Evolutionary conservation across 768 basidiomycete species (phyloP).

Genomic region (Hygrocybe coccinea): DNA sequence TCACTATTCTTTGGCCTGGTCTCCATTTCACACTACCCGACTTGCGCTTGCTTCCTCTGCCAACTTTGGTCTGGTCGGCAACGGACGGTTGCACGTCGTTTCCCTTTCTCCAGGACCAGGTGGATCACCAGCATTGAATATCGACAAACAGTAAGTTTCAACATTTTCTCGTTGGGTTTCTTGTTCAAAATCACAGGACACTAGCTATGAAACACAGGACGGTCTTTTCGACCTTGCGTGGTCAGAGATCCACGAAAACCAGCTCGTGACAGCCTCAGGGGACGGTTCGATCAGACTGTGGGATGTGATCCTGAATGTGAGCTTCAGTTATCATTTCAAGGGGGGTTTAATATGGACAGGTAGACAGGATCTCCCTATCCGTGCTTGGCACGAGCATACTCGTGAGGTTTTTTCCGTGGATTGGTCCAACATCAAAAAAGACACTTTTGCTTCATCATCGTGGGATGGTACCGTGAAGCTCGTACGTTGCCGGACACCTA

Average conservation of each 20-base stretch:
- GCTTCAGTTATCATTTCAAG: conserved; percentile 9
- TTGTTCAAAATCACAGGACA: conserved; percentile 12
- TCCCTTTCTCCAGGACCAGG: conserved; percentile 45
- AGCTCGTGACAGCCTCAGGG: conserved; percentile 82
- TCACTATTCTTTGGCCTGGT: conserved; percentile 79
- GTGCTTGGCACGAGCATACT: conserved; percentile 91
- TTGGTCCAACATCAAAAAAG: conserved; percentile 92
- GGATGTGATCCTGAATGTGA: conserved; percentile 83
- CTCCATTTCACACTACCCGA: conserved; percentile 73
- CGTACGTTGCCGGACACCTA: conserved; percentile 42
- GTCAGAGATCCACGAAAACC: conserved; percentile 94
- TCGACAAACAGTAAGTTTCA: conserved; percentile 65
- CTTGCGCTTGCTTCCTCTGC: conserved; percentile 80
- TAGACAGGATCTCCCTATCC: conserved; percentile 78
- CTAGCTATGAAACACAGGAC: conserved; percentile 85
- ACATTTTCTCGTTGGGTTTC: no score
- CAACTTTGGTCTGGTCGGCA: conserved; percentile 94
- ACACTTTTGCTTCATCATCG: conserved; percentile 77
- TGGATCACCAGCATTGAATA: conserved; percentile 39
- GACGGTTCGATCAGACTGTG: conserved; percentile 88
- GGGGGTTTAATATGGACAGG: not conserved
- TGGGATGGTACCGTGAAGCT: conserved; percentile 93
- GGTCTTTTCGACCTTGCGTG: conserved; percentile 88
- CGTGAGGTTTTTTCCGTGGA: conserved; percentile 91
- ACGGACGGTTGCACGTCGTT: conserved; percentile 77